Base-by-base conservation (phyloP, 31 red algal genomes). In the Odonthalia washingtoniensis region DNA sequence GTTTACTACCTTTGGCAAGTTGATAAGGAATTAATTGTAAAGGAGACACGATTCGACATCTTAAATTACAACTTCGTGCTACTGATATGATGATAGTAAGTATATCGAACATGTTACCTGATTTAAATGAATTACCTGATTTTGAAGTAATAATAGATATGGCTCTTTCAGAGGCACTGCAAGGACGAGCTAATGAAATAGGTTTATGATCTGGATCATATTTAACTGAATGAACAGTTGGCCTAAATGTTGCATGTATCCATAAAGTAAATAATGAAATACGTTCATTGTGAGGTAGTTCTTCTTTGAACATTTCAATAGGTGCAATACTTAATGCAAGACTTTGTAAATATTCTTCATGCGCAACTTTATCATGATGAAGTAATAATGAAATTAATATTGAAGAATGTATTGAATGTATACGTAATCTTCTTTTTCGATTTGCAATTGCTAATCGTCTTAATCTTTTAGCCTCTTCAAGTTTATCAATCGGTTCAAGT, bases 61-160 rank as follows among this genome's bases (percentile, higher is more conserved):
- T 78, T 44, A 80, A 63, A 14, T 74, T 73, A 3, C 83, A 75
- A 3, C 62, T 64, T 38, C 92, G 80, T 63, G 88, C 62, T 4
- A 84, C 35, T 6, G 92, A 85, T 14, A 69, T 69, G 26, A 82
- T 65, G 6, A 87, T 27, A 28, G 77, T 41, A 4, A 57, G 72
- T 2, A 92, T 45, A 74, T 92, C 90, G 41, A 92, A 75, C 5
- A 92, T 77, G n/a, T n/a, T n/a, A n/a, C n/a, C n/a, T n/a, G n/a
- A n/a, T n/a, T n/a, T n/a, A n/a, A n/a, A n/a, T n/a, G n/a, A n/a
- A 41, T 92, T 82, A 0, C 82, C 82, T 18, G 3, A 38, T 28
- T 45, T 9, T 5, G 5, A 21, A 4, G 31, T 44, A 5, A 52
- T 65, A 70, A 65, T 64, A 70, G 46, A 36, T 64, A 92, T 53